Evolutionary conservation across 2,329 filamentous ascomycete species (phyloP).

Genomic region (Trichophyton equinum): DNA sequence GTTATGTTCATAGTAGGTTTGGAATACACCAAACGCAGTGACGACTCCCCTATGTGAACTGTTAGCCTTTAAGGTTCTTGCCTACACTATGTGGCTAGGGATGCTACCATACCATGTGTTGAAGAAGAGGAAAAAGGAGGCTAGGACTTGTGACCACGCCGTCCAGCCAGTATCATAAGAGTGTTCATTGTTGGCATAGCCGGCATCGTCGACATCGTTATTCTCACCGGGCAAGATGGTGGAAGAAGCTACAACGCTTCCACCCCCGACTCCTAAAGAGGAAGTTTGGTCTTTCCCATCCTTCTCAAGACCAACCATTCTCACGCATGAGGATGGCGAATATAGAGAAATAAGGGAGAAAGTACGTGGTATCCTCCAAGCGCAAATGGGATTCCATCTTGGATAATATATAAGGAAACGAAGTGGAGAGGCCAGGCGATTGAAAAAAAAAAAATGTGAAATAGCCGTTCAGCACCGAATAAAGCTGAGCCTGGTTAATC

Average conservation of each 20-base stretch:
- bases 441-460: not conserved
- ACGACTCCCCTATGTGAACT: slow-evolving; percentile 34
- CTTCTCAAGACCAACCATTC: slow-evolving; percentile 1
- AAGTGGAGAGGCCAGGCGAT: not conserved
- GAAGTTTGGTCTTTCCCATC: not conserved
- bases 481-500: not conserved
- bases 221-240: not conserved
- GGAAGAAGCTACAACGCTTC: not conserved
- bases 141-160: slow-evolving; percentile 37
- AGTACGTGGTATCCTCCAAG: not conserved
- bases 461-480: not conserved
- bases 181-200: slow-evolving; percentile 10
- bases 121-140: slow-evolving; percentile 37
- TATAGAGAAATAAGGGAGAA: not conserved
- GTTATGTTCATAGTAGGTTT: slow-evolving; percentile 40
- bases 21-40: slow-evolving; percentile 42
- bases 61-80: not conserved
- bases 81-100: not conserved
- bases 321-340: not conserved
- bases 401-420: not conserved
- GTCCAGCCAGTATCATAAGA: slow-evolving; percentile 15
- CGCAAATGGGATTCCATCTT: slow-evolving; percentile 2
- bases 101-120: slow-evolving; percentile 34
- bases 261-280: not conserved
- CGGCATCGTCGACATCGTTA: not conserved